Evolutionary conservation across 2,329 filamentous ascomycete species (phyloP), one percentile per base, ranked within the genome.

Genomic region (Elsinoe perseae): DNA sequence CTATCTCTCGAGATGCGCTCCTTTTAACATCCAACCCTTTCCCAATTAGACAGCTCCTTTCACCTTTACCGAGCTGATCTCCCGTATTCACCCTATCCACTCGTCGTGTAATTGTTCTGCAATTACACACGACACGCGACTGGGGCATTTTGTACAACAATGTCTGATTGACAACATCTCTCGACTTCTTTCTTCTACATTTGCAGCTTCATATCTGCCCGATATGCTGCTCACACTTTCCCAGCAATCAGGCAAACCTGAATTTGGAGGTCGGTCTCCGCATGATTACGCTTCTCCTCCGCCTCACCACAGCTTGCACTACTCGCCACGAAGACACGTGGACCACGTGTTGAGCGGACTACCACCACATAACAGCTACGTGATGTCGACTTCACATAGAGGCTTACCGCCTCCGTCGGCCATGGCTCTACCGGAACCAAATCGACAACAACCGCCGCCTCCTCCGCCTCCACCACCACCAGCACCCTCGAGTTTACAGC

Each of bases 381-480:
- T 63, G 53, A 79, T 78, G 76, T 71, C 74, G 61, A 76, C 73
- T 54, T 72, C 75, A 64, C 77, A 79, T 67, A 72, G 77, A 65
- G 77, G 77, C 52, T 68, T 80, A 44, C 77, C 77, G 67, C 77
- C 75, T 60, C 77, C 76, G 27, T 73, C 75, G 61, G 74, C 75
- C 57, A 78, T 80, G 75, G 73, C 74, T 54, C 67, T 78, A 60
- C 74, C 75, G 57, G 75, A 77, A 64, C 75, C 75, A 56, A 69
- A 32, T 16, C 14, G 67, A 21, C 54, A 43, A 42, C 54, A 50
- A 42, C 57, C 54, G 53, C 64, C 66, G 54, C 66, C 66, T 48
- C 62, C 68, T 21, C 67, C 69, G 58, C 66, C 71, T 50, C 54
- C 50, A 40, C 54, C 54, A 23, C 57, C 57, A 54, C 64, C 67